Conservation (phyloP, 2,329 filamentous ascomycete genomes). For the Boeremia lycopersici region DNA sequence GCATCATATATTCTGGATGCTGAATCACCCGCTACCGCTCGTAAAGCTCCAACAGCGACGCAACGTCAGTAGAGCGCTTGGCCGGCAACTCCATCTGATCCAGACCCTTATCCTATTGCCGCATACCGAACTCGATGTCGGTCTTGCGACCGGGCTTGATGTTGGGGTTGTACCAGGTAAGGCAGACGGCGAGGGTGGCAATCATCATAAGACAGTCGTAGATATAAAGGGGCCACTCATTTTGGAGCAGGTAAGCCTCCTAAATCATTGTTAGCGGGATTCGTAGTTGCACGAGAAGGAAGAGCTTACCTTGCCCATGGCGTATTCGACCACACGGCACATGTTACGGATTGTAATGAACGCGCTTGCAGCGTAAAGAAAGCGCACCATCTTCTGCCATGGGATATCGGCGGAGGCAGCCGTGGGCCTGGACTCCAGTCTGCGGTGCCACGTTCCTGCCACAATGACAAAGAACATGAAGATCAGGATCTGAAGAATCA, state of each 20-base stretch:
- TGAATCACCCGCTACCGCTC: neutral
- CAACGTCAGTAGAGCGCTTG: constrained; percentile 3
- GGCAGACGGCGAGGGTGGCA: constrained; percentile 28
- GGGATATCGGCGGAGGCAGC: constrained; percentile 31
- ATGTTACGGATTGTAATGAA: constrained; percentile 56
- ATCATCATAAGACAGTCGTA: constrained; percentile 39
- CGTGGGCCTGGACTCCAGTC: constrained; percentile 45
- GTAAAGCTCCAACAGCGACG: constrained; percentile 16
- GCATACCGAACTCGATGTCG: constrained; percentile 28
- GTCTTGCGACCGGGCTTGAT: constrained; percentile 27
- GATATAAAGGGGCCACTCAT: constrained; percentile 37
- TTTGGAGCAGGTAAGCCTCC: constrained; percentile 32
- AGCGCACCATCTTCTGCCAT: constrained; percentile 45
- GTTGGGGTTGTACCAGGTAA: constrained; percentile 36
- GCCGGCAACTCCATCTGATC: neutral
- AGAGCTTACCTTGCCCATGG: constrained; percentile 30
- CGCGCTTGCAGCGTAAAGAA: constrained; percentile 47
- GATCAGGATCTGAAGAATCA: constrained; percentile 63
- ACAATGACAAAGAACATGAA: constrained; percentile 62
- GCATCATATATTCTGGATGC: neutral
- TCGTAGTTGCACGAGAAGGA: neutral
- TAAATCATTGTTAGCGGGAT: constrained; percentile 16
- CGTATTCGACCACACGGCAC: constrained; percentile 57
- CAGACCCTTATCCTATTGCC: constrained; percentile 15
- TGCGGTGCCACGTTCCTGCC: constrained; percentile 56